Evolutionary conservation across 1,284 basidiomycete species (phyloP).

Genomic region (Exobasidium cylindrosporum): DNA sequence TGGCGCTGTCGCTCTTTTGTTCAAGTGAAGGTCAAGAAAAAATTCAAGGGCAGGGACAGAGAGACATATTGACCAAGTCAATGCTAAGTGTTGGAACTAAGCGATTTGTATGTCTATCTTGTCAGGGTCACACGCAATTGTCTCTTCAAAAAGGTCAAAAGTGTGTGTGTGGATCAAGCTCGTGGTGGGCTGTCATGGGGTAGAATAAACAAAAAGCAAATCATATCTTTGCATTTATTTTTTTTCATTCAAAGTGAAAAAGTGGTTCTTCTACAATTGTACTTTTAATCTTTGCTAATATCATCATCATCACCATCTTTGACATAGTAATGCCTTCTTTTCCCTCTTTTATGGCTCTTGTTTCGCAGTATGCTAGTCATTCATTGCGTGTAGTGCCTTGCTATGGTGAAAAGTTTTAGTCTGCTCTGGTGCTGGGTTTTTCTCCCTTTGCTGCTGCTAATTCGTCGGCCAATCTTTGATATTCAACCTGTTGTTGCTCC

Average conservation of each 20-base stretch:
- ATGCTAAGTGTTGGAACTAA: not conserved
- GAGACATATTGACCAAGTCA: not conserved
- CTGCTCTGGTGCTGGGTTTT: conserved; percentile 41
- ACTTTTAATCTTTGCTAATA: not conserved
- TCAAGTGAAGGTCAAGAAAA: not conserved
- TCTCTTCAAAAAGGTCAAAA: not conserved
- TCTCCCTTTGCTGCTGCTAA: conserved; percentile 39
- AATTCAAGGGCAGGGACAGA: not conserved
- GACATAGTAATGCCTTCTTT: not conserved
- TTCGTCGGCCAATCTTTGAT: conserved; percentile 53
- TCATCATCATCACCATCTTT: conserved; percentile 2
- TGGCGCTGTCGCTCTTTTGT: not conserved
- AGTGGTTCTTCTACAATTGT: too few species aligned
- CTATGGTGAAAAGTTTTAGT: conserved; percentile 8
- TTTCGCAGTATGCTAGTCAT: too few species aligned
- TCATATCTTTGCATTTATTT: not conserved
- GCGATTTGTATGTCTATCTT: not conserved
- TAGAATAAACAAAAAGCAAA: not conserved
- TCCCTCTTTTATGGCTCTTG: not conserved
- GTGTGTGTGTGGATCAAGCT: not conserved
- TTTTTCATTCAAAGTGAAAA: too few species aligned
- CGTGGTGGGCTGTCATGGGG: not conserved
- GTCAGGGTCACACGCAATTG: conserved; percentile 6
- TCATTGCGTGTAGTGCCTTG: too few species aligned
- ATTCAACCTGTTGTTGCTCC: conserved; percentile 51